Conservation (phyloP, 2,329 filamentous ascomycete genomes). For the Chrysoporthe puriensis region DNA sequence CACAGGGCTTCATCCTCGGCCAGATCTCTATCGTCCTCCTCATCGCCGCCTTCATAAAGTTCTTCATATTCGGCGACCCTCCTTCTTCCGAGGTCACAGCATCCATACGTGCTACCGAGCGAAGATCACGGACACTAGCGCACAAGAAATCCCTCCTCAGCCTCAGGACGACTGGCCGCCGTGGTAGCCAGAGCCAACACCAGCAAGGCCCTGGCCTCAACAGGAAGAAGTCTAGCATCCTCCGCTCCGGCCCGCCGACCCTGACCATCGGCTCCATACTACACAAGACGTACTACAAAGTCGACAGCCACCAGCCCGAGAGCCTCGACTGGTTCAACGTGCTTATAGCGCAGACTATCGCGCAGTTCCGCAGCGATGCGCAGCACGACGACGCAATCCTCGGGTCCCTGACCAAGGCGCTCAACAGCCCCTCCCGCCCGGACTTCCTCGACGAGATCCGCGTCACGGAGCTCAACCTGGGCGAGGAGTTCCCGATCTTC, state of each 20-base stretch:
- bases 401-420: conserved; percentile 77
- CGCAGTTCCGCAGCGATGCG: conserved; percentile 90
- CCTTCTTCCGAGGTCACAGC: conserved; percentile 82
- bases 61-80: conserved; percentile 98
- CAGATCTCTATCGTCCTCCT: conserved; percentile 91
- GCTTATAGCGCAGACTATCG: conserved; percentile 92
- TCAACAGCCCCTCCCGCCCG: conserved; percentile 86
- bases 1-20: conserved; percentile 88
- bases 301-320: conserved; percentile 92
- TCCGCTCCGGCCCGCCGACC: conserved; percentile 68
- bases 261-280: conserved; percentile 93
- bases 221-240: conserved; percentile 71
- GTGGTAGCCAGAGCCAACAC: conserved; percentile 37
- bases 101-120: conserved; percentile 72
- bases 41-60: conserved; percentile 95
- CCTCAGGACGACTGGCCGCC: conserved; percentile 52
- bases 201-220: conserved; percentile 48
- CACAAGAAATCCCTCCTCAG: conserved; percentile 76
- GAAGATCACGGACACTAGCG: conserved; percentile 72
- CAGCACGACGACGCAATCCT: conserved; percentile 91
- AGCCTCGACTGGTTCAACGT: conserved; percentile 99
- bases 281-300: conserved; percentile 97
- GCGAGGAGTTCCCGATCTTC: conserved; percentile 97
- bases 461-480: conserved; percentile 90
- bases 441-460: conserved; percentile 93